Conservation (phyloP, 768 basidiomycete genomes). For the Xerocomus spinulosus region DNA sequence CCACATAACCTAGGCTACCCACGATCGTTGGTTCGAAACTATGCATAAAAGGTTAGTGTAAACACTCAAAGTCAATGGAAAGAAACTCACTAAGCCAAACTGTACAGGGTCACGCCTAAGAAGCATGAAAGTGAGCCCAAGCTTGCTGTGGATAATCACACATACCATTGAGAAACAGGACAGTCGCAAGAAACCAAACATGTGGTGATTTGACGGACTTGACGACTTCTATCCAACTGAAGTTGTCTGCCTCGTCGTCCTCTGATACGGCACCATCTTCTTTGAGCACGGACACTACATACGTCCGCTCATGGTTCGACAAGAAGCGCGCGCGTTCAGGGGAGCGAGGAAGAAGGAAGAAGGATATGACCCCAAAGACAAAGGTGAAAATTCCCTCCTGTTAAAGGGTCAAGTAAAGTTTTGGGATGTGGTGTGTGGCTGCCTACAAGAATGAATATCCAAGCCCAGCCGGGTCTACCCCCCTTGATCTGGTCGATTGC, state of each 20-base stretch:
- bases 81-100: conserved; percentile 21
- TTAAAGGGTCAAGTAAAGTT: neutral
- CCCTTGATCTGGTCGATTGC: conserved; percentile 46
- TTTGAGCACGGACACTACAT: conserved; percentile 31
- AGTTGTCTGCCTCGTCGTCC: conserved; percentile 40
- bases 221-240: conserved; percentile 53
- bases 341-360: conserved; percentile 42
- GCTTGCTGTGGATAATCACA: conserved; percentile 4
- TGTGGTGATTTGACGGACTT: conserved; percentile 49
- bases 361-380: conserved; percentile 47
- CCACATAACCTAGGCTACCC: conserved; percentile 51
- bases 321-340: conserved; percentile 44
- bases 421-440: neutral
- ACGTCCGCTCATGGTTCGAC: conserved; percentile 41
- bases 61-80: conserved; percentile 27
- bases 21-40: conserved; percentile 76
- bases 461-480: conserved; percentile 53
- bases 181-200: conserved; percentile 44
- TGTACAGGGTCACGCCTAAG: conserved; percentile 11
- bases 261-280: conserved; percentile 29
- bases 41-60: conserved; percentile 25
- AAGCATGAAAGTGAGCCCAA: neutral
- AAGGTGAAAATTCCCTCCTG: conserved; percentile 59
- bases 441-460: conserved; percentile 48
- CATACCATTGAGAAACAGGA: conserved; percentile 50